Evolutionary conservation across 2,329 filamentous ascomycete genomes (phyloP).

Genomic region (Trichoderma brevicompactum): DNA sequence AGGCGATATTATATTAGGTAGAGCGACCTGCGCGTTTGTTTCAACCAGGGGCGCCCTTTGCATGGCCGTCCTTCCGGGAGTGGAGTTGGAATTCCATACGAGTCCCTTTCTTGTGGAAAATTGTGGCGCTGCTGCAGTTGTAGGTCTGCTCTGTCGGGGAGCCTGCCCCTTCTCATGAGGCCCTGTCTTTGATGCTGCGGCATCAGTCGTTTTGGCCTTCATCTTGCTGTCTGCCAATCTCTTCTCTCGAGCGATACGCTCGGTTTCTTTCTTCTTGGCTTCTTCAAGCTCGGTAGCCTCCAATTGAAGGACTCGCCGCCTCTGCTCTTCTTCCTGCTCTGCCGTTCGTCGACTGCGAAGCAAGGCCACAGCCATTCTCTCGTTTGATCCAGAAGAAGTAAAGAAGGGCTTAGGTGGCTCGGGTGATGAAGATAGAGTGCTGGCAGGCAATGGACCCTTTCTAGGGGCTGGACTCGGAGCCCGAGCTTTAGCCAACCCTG

Average conservation of each 20-base stretch:
- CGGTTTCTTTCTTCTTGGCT: not conserved
- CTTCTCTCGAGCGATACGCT: constrained; percentile 6
- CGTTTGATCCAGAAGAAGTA: constrained; percentile 44
- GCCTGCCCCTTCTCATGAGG: not conserved
- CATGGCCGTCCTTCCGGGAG: not conserved
- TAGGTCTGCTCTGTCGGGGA: not conserved
- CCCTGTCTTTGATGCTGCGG: not conserved
- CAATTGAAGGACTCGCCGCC: constrained; percentile 34
- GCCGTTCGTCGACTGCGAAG: constrained; percentile 44
- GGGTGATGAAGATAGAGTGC: constrained; percentile 20
- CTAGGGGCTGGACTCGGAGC: constrained; percentile 20
- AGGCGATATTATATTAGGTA: not conserved
- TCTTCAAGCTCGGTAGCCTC: constrained; percentile 31
- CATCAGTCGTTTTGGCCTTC: not conserved
- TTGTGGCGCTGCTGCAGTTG: not conserved
- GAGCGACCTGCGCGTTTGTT: not conserved
- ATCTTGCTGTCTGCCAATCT: not conserved
- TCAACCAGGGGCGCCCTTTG: not conserved
- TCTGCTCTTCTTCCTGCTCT: constrained; percentile 39
- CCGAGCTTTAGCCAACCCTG: constrained; percentile 6
- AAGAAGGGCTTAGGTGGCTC: constrained; percentile 41
- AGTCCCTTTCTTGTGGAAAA: not conserved
- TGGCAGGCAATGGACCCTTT: not conserved
- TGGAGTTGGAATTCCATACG: not conserved
- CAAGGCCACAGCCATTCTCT: constrained; percentile 42